Conservation (phyloP, 371 early-diverging fungal genomes). For the Rhizopus delemar region DNA sequence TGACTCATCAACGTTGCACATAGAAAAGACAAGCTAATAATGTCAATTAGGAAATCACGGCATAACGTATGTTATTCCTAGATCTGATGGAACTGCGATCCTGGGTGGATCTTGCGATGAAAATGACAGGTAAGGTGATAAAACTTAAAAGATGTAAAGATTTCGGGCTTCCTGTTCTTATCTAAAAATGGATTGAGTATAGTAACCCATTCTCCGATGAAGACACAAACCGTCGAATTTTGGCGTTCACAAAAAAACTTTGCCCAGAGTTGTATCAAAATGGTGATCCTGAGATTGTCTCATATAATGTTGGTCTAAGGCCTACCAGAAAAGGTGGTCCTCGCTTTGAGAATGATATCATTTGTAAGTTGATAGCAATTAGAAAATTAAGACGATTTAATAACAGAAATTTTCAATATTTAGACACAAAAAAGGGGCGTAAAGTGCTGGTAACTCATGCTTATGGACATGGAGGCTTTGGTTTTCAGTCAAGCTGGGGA, state of each 20-base stretch:
- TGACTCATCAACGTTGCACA: no score
- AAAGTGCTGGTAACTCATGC: constrained; percentile 64
- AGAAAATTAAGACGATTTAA: neutral
- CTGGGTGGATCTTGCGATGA: constrained; percentile 76
- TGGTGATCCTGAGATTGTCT: constrained; percentile 54
- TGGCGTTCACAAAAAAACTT: constrained; percentile 18
- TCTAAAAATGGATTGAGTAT: neutral
- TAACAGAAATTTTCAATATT: neutral
- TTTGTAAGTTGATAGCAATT: constrained; percentile 37
- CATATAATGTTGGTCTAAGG: constrained; percentile 68
- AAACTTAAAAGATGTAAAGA: neutral
- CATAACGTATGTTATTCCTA: constrained; percentile 77
- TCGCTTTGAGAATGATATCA: constrained; percentile 66
- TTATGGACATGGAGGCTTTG: constrained; percentile 83
- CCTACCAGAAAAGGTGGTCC: constrained; percentile 69
- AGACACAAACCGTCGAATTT: constrained; percentile 20
- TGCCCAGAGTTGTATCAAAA: constrained; percentile 39
- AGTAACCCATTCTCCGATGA: constrained; percentile 36
- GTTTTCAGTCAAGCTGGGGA: constrained; percentile 77
- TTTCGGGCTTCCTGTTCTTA: neutral
- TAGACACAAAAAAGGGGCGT: constrained; percentile 23
- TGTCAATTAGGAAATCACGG: constrained; percentile 12
- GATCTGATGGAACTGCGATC: constrained; percentile 73
- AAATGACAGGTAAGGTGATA: constrained; percentile 56
- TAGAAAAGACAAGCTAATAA: no score